A percentile compares a stretch with the other conserved stretches of the same genome.
phyloP scores from a whole-genome alignment of 192 early-diverging fungal species.

The Podila minutissima region DNA sequence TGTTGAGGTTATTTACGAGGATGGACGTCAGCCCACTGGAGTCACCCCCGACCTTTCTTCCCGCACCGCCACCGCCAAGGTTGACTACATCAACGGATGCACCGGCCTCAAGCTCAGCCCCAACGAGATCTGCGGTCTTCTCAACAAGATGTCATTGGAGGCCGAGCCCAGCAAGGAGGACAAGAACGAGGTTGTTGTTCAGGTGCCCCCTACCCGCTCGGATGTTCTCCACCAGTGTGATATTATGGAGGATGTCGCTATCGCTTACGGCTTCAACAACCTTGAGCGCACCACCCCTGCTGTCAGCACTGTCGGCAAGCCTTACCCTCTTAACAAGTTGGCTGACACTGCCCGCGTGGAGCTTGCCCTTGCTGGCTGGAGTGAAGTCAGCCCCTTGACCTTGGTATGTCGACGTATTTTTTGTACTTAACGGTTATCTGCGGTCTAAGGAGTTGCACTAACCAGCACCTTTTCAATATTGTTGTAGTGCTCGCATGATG shows the following conservation, averaged over 20 bases:
- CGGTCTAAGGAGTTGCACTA: not conserved
- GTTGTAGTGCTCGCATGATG: constrained; percentile 92
- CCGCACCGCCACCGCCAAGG: constrained; percentile 75
- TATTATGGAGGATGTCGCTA: constrained; percentile 97
- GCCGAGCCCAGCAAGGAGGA: constrained; percentile 64
- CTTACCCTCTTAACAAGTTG: constrained; percentile 94
- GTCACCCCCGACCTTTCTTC: constrained; percentile 80
- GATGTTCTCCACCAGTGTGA: constrained; percentile 98
- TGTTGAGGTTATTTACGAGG: constrained; percentile 88
- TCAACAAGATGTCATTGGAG: constrained; percentile 90
- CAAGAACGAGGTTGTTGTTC: constrained; percentile 72
- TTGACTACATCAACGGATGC: constrained; percentile 90
- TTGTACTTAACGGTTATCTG: not conserved
- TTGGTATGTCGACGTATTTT: constrained; percentile 66
- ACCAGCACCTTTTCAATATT: not conserved
- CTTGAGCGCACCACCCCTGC: constrained; percentile 83
- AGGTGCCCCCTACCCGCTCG: constrained; percentile 88
- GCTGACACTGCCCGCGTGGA: constrained; percentile 87
- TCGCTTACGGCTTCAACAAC: constrained; percentile 97
- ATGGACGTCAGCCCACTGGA: constrained; percentile 63
- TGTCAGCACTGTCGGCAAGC: constrained; percentile 85
- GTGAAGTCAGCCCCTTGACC: constrained; percentile 92
- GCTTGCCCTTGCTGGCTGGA: constrained; percentile 91
- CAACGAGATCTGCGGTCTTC: constrained; percentile 76
- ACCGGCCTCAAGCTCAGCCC: constrained; percentile 77